phyloP scores from a whole-genome alignment of 306 rosid species.

The Mimosa pudica region DNA sequence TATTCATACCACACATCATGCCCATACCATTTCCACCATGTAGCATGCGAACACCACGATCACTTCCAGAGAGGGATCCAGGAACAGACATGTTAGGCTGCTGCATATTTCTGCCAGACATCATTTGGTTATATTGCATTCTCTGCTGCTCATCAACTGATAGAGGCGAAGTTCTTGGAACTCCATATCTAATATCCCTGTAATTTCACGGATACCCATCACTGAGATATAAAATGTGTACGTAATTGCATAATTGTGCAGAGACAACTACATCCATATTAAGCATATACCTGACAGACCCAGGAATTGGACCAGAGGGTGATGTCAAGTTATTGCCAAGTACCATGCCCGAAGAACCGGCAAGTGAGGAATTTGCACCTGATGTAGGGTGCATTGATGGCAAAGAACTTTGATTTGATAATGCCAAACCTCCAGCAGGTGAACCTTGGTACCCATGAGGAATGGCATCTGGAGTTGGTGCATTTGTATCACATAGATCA shows the following conservation, averaged over 20 bases:
- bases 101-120: conserved; percentile 72
- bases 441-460: conserved; percentile 74
- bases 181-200: conserved; percentile 80
- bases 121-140: conserved; percentile 74
- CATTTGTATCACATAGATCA: conserved; percentile 82
- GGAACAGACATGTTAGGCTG: conserved; percentile 73
- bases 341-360: conserved; percentile 76
- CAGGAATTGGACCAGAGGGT: conserved; percentile 58
- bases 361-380: conserved; percentile 66
- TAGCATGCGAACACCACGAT: conserved; percentile 82
- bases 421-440: conserved; percentile 67
- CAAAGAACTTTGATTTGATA: conserved; percentile 71
- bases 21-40: conserved; percentile 87
- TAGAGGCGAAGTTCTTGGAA: conserved; percentile 67
- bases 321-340: conserved; percentile 64
- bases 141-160: conserved; percentile 94
- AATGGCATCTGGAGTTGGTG: conserved; percentile 65
- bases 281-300: conserved; percentile 62
- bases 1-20: conserved; percentile 79
- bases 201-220: conserved; percentile 8
- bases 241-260: neutral
- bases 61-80: conserved; percentile 75
- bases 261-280: conserved; percentile 30
- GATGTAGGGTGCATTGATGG: conserved; percentile 62
- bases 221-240: neutral